Evolutionary conservation across 1,284 basidiomycete genomes (phyloP).

Genomic region (Tetrapyrgos nigripes): DNA sequence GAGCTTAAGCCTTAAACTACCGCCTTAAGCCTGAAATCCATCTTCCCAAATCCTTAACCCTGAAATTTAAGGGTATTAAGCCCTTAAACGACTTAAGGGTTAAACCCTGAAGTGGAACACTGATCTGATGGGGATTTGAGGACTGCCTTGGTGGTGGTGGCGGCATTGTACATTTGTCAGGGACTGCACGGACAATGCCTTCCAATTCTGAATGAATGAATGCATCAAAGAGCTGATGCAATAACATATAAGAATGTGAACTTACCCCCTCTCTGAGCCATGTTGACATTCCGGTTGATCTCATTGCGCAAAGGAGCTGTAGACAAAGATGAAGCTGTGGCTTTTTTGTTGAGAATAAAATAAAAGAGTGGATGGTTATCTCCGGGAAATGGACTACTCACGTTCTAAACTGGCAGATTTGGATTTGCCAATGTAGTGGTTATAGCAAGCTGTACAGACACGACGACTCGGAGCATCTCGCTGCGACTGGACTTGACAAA

Average conservation of each 20-base stretch:
- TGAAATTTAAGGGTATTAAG: too few species aligned
- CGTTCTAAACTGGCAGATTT: not conserved
- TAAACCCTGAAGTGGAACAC: too few species aligned
- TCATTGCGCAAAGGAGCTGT: not conserved
- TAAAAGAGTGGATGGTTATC: too few species aligned
- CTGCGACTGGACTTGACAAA: too few species aligned
- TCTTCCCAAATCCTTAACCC: too few species aligned
- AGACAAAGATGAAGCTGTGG: not conserved
- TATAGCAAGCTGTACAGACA: not conserved
- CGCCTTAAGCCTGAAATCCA: too few species aligned
- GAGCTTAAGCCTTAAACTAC: too few species aligned
- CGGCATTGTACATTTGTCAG: not conserved
- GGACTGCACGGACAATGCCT: not conserved
- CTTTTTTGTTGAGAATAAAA: too few species aligned
- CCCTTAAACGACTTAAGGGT: too few species aligned
- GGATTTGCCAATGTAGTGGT: not conserved
- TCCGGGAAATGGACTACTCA: too few species aligned
- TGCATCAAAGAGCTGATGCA: not conserved
- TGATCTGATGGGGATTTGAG: too few species aligned
- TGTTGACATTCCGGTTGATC: slow-evolving; percentile 1
- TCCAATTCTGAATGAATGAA: not conserved
- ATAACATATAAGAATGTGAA: not conserved
- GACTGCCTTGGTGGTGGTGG: not conserved
- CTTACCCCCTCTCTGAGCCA: slow-evolving; percentile 4
- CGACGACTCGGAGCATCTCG: not conserved